Evolutionary conservation across 768 basidiomycete species (phyloP).

Genomic region (Tulasnella sp.): DNA sequence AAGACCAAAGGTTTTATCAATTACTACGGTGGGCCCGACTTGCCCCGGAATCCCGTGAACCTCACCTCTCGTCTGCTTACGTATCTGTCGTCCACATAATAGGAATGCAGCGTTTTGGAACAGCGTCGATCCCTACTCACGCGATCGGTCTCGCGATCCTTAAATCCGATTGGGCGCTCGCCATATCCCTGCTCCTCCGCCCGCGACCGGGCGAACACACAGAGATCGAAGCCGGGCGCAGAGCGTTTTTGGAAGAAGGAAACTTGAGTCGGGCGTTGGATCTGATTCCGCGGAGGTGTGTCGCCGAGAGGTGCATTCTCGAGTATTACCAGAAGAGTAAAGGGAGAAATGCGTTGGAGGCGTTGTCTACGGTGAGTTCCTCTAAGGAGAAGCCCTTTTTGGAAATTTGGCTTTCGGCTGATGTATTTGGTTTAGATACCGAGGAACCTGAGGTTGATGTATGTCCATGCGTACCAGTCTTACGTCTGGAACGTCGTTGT

Average conservation of each 20-base stretch:
- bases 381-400: slow-evolving; percentile 18
- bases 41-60: too few species aligned
- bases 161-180: slow-evolving; percentile 81
- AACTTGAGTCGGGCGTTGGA: slow-evolving; percentile 73
- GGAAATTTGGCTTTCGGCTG: not conserved
- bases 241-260: slow-evolving; percentile 78
- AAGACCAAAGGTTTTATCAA: slow-evolving; percentile 90
- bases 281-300: slow-evolving; percentile 79
- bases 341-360: slow-evolving; percentile 75
- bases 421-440: slow-evolving; percentile 55
- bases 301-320: slow-evolving; percentile 86
- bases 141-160: slow-evolving; percentile 85
- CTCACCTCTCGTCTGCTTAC: not conserved
- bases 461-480: slow-evolving; percentile 96
- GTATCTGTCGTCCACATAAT: not conserved
- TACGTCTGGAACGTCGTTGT: slow-evolving; percentile 98
- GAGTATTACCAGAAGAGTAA: slow-evolving; percentile 83
- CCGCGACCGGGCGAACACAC: slow-evolving; percentile 86
- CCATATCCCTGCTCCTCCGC: slow-evolving; percentile 69
- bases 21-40: slow-evolving; percentile 98
- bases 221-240: slow-evolving; percentile 70
- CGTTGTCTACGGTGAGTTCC: slow-evolving; percentile 57
- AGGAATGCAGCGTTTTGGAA: slow-evolving; percentile 99
- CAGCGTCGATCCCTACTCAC: slow-evolving; percentile 91
- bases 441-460: slow-evolving; percentile 89